phyloP scores from a whole-genome alignment of 2,329 filamentous ascomycete genomes.

The Fusarium buharicum region DNA sequence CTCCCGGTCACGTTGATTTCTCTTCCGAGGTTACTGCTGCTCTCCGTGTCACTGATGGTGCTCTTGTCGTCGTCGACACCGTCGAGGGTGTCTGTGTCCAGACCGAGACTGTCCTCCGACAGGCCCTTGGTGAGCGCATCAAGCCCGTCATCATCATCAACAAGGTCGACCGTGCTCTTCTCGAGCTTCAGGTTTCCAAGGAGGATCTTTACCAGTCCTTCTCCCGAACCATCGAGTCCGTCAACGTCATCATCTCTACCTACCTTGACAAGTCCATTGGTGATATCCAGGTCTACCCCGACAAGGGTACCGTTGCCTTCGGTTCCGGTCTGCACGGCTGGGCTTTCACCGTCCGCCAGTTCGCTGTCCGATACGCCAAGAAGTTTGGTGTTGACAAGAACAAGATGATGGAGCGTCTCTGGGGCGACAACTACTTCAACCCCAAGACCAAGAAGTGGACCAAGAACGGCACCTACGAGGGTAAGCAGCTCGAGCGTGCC shows the following conservation, averaged over 20 bases:
- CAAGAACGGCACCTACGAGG: constrained; percentile 83
- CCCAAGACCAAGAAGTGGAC: constrained; percentile 99
- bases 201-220: constrained; percentile 99
- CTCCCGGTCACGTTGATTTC: constrained; percentile 99
- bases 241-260: constrained; percentile 99
- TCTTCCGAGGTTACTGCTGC: constrained; percentile 99
- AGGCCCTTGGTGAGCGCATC: constrained; percentile 99
- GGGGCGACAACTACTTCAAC: constrained; percentile 99
- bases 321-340: constrained; percentile 99
- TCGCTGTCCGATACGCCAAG: constrained; percentile 96
- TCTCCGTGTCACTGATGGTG: constrained; percentile 99
- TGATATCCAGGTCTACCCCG: constrained; percentile 98
- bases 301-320: constrained; percentile 98
- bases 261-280: constrained; percentile 97
- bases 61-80: constrained; percentile 99
- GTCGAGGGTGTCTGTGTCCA: constrained; percentile 99
- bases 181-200: constrained; percentile 98
- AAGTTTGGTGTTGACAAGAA: constrained; percentile 99
- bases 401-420: constrained; percentile 99
- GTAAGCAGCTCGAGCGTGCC: constrained; percentile 92
- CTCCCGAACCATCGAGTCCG: constrained; percentile 98
- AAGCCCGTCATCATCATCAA: constrained; percentile 99
- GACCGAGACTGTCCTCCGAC: constrained; percentile 98
- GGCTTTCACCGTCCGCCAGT: constrained; percentile 99
- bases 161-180: constrained; percentile 99